Evolutionary conservation across 2,329 filamentous ascomycete species (phyloP).

Genomic region (Paecilomyces variotii): DNA sequence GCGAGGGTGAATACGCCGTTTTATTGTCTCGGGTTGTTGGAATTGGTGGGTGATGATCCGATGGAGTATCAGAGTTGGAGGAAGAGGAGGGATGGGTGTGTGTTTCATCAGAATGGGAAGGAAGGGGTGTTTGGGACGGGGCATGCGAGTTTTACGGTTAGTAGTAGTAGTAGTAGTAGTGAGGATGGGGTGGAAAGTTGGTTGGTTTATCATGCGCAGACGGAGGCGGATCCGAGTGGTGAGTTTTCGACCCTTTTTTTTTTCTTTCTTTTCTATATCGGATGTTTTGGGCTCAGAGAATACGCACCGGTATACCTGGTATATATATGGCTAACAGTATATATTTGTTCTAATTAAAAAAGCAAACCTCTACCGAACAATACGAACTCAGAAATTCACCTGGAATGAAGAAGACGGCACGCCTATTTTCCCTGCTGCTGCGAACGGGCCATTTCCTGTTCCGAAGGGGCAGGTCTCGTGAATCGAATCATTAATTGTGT

Average conservation of each 20-base stretch:
- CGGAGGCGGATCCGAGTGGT: conserved; percentile 40
- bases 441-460: conserved; percentile 40
- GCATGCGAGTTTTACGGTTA: conserved; percentile 44
- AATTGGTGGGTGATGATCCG: conserved; percentile 42
- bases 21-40: conserved; percentile 46
- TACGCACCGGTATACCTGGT: too few relatives aligned
- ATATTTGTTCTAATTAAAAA: too few relatives aligned
- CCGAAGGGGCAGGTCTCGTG: conserved; percentile 14
- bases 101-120: conserved; percentile 43
- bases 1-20: conserved; percentile 45
- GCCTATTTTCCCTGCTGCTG: conserved; percentile 41
- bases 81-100: conserved; percentile 39
- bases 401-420: conserved; percentile 43
- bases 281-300: neutral
- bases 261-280: neutral
- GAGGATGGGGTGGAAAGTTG: conserved; percentile 42
- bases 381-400: conserved; percentile 41
- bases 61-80: conserved; percentile 43
- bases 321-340: neutral
- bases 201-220: conserved; percentile 46
- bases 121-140: conserved; percentile 42
- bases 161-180: too few relatives aligned
- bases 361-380: conserved; percentile 25
- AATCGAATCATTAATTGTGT: neutral
- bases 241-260: conserved; percentile 31